Conservation (phyloP, 1,284 basidiomycete species). For the Microstroma glucosiphilum region DNA sequence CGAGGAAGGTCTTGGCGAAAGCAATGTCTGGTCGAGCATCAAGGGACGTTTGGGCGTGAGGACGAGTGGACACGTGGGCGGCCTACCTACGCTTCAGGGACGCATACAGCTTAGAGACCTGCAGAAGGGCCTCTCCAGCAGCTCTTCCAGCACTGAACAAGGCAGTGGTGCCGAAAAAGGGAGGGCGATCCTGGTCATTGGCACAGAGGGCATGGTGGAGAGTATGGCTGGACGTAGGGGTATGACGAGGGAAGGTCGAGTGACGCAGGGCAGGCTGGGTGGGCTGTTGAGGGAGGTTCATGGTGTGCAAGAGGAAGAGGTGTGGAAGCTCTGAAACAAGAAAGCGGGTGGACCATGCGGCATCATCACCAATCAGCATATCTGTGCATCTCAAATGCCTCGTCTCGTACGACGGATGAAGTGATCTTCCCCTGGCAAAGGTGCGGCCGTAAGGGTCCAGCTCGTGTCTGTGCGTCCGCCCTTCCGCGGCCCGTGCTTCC, state of each 20-base stretch:
- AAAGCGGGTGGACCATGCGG: too few species aligned
- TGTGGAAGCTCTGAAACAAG: background rate
- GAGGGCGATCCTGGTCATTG: background rate
- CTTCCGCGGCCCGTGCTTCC: too few species aligned
- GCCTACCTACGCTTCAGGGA: too few species aligned
- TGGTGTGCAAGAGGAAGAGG: background rate
- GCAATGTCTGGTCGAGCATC: background rate
- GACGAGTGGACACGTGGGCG: background rate
- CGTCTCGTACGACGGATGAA: too few species aligned
- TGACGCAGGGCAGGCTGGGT: background rate
- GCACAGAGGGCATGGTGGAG: slow-evolving; percentile 3
- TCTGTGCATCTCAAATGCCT: too few species aligned
- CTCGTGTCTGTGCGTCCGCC: too few species aligned
- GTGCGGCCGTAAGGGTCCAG: too few species aligned
- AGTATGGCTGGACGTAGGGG: background rate
- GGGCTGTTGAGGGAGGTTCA: background rate
- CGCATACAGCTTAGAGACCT: too few species aligned
- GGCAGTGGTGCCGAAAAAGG: too few species aligned
- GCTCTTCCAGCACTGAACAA: background rate
- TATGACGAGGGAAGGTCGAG: background rate
- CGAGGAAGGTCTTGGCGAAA: background rate
- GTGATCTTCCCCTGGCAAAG: too few species aligned
- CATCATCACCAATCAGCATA: too few species aligned
- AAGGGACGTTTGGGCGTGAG: background rate
- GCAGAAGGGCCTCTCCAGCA: background rate